phyloP scores from a whole-genome alignment of 805 yeast genomes.

The Ogataea henricii region DNA sequence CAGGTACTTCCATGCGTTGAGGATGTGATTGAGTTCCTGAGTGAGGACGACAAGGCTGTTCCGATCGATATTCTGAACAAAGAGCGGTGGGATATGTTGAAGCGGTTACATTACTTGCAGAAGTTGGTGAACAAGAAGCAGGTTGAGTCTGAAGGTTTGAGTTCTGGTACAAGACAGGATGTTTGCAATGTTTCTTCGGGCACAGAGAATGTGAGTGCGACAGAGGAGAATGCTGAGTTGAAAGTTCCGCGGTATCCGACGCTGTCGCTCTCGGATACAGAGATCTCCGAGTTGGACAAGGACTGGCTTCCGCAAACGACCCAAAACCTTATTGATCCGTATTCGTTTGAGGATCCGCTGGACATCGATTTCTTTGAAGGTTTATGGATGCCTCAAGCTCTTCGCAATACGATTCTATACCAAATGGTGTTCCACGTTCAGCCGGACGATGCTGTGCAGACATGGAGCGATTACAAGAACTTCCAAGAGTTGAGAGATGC shows the following conservation, averaged over 20 bases:
- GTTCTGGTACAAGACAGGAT: constrained; percentile 4
- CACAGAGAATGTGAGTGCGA: constrained; percentile 10
- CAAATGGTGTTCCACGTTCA: constrained; percentile 89
- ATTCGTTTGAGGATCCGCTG: constrained; percentile 84
- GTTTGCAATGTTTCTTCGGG: constrained; percentile 11
- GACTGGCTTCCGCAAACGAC: constrained; percentile 37
- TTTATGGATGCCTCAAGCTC: constrained; percentile 79
- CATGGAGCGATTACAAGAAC: constrained; percentile 88
- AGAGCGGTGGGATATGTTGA: constrained; percentile 72
- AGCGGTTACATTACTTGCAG: constrained; percentile 69
- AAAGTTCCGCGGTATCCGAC: constrained; percentile 23
- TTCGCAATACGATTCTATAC: constrained; percentile 78
- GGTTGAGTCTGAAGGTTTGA: constrained; percentile 6
- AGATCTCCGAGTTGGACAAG: constrained; percentile 42
- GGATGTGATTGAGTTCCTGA: constrained; percentile 57
- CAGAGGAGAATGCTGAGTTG: constrained; percentile 36
- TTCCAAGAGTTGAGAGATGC: constrained; percentile 61
- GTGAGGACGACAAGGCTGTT: constrained; percentile 41
- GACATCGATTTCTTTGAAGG: constrained; percentile 82
- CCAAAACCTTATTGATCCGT: constrained; percentile 73
- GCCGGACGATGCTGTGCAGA: constrained; percentile 87
- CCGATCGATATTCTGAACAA: constrained; percentile 41
- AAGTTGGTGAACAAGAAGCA: constrained; percentile 54
- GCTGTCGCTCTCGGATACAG: constrained; percentile 45
- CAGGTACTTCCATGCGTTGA: constrained; percentile 50